These are phyloP conservation scores for Vitellaria paradoxa DNA, from an alignment of 179 eudicot genomes.

Conservation along the genomic window DNA sequence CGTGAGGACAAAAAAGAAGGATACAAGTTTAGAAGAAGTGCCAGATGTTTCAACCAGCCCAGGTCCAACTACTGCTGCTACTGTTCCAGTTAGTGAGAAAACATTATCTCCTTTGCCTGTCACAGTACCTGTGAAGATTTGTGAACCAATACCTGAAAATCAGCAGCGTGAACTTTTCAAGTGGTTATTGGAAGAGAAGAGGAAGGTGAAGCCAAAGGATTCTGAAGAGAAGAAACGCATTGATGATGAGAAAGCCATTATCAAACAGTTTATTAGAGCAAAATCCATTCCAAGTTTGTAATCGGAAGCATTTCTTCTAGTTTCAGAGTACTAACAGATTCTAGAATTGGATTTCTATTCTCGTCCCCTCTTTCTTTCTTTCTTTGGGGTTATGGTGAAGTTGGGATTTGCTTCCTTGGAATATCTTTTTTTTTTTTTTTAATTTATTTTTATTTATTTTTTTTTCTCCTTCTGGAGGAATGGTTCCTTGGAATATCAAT, in stretches of 20 bases:
- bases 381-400: background rate
- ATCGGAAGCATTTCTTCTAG: background rate
- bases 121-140: slow-evolving; percentile 36
- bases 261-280: slow-evolving; percentile 81
- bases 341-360: background rate
- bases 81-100: slow-evolving; percentile 33
- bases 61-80: slow-evolving; percentile 24
- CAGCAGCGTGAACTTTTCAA: slow-evolving; percentile 87
- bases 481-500: too few species aligned
- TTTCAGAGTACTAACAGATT: background rate
- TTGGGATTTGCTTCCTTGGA: slow-evolving; percentile 2
- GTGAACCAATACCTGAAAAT: slow-evolving; percentile 61
- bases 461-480: too few species aligned
- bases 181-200: slow-evolving; percentile 92
- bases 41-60: slow-evolving; percentile 19
- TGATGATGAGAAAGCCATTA: slow-evolving; percentile 90
- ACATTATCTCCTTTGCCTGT: slow-evolving; percentile 27
- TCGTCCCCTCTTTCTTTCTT: background rate
- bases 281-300: slow-evolving; percentile 64
- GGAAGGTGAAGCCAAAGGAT: slow-evolving; percentile 81
- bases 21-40: slow-evolving; percentile 27
- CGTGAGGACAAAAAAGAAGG: slow-evolving; percentile 67
- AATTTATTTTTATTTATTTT: too few species aligned
- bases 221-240: slow-evolving; percentile 68
- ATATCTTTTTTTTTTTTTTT: background rate